phyloP scores from a whole-genome alignment of 2,329 filamentous ascomycete genomes.

The Passalora sequoiae region DNA sequence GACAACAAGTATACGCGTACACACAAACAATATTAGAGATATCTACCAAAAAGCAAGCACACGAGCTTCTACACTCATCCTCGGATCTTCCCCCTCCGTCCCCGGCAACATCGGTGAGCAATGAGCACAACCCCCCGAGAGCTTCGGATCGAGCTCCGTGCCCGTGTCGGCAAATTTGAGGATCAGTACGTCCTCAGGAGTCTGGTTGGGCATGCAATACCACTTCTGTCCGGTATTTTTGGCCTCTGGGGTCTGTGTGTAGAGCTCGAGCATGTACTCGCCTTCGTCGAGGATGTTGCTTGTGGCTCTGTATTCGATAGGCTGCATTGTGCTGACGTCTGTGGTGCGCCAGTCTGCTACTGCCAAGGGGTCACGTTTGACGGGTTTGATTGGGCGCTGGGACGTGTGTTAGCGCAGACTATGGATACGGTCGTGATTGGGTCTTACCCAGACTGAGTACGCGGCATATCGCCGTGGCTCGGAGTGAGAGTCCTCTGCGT shows the following conservation, averaged over 20 bases:
- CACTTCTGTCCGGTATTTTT: conserved; percentile 13
- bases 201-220: conserved; percentile 20
- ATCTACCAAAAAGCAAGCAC: conserved; percentile 21
- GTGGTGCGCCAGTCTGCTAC: conserved; percentile 15
- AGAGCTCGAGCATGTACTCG: conserved; percentile 16
- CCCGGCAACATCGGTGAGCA: conserved; percentile 14
- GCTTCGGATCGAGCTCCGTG: conserved; percentile 5
- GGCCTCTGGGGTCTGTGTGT: conserved; percentile 14
- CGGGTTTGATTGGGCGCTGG: conserved; percentile 17
- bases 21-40: too few relatives aligned
- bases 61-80: conserved; percentile 16
- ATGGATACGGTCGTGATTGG: too few relatives aligned
- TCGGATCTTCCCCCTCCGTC: conserved; percentile 10
- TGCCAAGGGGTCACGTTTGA: conserved; percentile 20
- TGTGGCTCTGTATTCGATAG: conserved; percentile 16
- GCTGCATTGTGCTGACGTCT: conserved; percentile 9
- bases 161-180: conserved; percentile 19
- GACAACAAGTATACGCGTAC: too few relatives aligned
- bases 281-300: conserved; percentile 13
- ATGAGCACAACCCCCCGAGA: conserved; percentile 16
- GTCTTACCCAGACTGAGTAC: conserved; percentile 19
- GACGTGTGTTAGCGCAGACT: not conserved
- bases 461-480: conserved; percentile 14
- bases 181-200: conserved; percentile 17
- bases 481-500: too few relatives aligned